Evolutionary conservation across 257 asterid species (phyloP).

Genomic region (Nicotiana obtusifolia): DNA sequence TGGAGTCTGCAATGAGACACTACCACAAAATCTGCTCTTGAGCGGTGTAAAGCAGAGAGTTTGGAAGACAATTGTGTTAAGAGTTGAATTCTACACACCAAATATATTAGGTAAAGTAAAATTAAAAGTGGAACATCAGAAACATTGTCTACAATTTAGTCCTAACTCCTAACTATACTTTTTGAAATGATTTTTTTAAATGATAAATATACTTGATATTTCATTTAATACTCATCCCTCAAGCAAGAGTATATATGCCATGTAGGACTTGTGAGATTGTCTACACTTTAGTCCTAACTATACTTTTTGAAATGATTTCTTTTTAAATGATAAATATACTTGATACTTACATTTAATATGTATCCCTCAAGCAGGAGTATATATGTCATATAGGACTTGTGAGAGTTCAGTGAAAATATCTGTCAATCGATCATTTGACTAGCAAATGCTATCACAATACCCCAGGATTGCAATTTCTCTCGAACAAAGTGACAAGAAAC

Average conservation of each 20-base stretch:
- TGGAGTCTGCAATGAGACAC: neutral
- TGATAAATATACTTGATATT: too few species aligned
- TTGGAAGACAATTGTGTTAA: neutral
- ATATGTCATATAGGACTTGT: neutral
- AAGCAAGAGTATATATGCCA: too few species aligned
- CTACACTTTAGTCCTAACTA: too few species aligned
- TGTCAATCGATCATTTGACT: neutral
- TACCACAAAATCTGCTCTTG: neutral
- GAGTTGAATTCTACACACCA: neutral
- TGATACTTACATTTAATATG: too few species aligned
- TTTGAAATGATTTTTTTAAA: too few species aligned
- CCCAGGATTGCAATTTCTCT: neutral
- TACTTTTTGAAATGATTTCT: too few species aligned
- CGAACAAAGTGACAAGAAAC: neutral
- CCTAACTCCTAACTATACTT: too few species aligned
- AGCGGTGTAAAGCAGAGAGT: neutral
- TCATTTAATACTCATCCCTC: too few species aligned
- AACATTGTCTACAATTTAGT: neutral
- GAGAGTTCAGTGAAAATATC: neutral
- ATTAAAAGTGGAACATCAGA: neutral
- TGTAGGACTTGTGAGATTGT: too few species aligned
- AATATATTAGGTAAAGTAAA: neutral
- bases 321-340: too few species aligned
- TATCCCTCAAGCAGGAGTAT: too few species aligned
- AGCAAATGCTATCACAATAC: neutral